Evolutionary conservation across 345 rosid genomes (phyloP).

Genomic region (Aquilaria malaccensis): DNA sequence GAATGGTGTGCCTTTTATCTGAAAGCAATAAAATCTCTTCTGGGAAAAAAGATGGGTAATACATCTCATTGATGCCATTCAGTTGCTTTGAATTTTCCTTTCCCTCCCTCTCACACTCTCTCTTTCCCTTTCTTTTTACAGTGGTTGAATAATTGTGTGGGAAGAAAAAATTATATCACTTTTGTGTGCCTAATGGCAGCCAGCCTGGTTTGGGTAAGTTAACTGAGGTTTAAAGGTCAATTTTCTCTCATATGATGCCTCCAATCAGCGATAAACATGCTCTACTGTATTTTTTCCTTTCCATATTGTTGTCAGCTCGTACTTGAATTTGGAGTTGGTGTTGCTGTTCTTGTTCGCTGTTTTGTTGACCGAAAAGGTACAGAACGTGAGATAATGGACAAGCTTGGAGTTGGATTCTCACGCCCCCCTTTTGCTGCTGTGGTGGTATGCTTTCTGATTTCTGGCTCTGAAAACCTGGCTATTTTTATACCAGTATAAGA

Average conservation of each 20-base stretch:
- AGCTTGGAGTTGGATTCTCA: constrained; percentile 84
- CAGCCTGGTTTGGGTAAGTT: constrained; percentile 82
- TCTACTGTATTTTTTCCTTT: constrained; percentile 9
- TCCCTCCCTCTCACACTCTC: no score
- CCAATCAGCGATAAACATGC: constrained; percentile 1
- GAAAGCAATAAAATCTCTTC: no score
- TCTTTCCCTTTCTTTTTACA: constrained; percentile 27
- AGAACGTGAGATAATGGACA: constrained; percentile 62
- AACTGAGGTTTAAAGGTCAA: neutral
- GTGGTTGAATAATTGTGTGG: constrained; percentile 98
- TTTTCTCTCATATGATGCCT: constrained; percentile 4
- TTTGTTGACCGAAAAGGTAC: constrained; percentile 62
- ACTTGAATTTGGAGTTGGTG: constrained; percentile 83
- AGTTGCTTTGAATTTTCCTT: no score
- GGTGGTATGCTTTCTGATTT: constrained; percentile 48
- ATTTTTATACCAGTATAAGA: no score
- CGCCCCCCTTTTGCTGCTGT: constrained; percentile 69
- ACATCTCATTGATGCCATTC: no score
- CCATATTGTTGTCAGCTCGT: constrained; percentile 49
- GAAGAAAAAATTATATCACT: constrained; percentile 78
- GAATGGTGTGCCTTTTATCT: no score
- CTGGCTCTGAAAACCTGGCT: neutral
- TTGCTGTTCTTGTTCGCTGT: constrained; percentile 82
- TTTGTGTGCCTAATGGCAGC: constrained; percentile 88
- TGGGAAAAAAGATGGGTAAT: no score